Evolutionary conservation across 331 rosid genomes (phyloP).

Genomic region (Malus hybrid): DNA sequence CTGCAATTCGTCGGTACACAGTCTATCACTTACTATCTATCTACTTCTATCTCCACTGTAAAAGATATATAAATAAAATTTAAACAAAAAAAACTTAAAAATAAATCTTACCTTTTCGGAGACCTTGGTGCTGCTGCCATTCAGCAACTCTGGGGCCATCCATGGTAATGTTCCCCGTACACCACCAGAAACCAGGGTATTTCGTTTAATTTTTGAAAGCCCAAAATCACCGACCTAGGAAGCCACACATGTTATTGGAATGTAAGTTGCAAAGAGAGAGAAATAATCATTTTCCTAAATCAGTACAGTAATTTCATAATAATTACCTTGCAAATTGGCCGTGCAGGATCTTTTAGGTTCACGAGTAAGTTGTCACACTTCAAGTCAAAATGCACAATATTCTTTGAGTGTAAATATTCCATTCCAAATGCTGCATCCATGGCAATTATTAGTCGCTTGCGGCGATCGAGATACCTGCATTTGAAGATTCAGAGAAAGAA

Average conservation of each 20-base stretch:
- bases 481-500: slow-evolving; percentile 4
- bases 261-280: not conserved
- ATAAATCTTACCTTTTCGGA: slow-evolving; percentile 70
- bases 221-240: slow-evolving; percentile 94
- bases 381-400: slow-evolving; percentile 93
- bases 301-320: not conserved
- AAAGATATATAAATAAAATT: not conserved
- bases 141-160: slow-evolving; percentile 98
- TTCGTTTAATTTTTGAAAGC: slow-evolving; percentile 86
- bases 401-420: slow-evolving; percentile 93
- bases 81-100: not conserved
- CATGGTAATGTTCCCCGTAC: slow-evolving; percentile 97
- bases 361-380: slow-evolving; percentile 96
- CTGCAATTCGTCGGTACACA: not conserved
- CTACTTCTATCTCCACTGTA: not conserved
- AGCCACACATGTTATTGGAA: slow-evolving; percentile 13
- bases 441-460: slow-evolving; percentile 88
- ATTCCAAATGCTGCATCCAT: slow-evolving; percentile 99
- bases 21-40: not conserved
- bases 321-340: slow-evolving; percentile 93
- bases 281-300: not conserved
- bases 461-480: slow-evolving; percentile 88
- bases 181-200: slow-evolving; percentile 91
- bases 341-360: slow-evolving; percentile 78
- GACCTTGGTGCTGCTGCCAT: slow-evolving; percentile 93